Conservation (phyloP, 306 rosid genomes). For the Mucuna pruriens region DNA sequence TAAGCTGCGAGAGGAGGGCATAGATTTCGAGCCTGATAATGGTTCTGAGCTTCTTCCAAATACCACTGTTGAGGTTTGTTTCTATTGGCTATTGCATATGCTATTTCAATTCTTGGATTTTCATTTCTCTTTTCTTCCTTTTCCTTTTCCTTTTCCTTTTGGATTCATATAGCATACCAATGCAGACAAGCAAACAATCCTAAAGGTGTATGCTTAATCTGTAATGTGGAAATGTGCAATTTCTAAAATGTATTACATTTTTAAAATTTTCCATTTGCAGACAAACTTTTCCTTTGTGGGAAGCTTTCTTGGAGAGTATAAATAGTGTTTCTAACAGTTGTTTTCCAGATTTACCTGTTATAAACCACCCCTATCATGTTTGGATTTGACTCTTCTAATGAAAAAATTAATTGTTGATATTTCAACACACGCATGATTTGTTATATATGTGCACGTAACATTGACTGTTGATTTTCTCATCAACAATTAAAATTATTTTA, state of each 20-base stretch:
- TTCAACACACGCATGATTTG: background rate
- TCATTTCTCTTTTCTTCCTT: conserved; percentile 36
- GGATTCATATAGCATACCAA: conserved; percentile 17
- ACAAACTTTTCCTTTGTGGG: background rate
- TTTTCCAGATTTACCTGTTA: background rate
- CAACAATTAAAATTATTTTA: background rate
- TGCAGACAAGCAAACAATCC: background rate
- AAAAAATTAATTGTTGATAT: background rate
- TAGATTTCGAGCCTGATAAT: conserved; percentile 82
- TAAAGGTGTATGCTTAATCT: background rate
- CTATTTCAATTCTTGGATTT: conserved; percentile 26
- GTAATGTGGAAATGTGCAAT: conserved; percentile 20
- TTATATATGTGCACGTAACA: background rate
- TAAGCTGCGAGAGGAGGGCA: conserved; percentile 76
- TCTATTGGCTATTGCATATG: background rate
- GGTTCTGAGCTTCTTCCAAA: conserved; percentile 93
- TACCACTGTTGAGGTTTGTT: conserved; percentile 71
- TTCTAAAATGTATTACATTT: conserved; percentile 25
- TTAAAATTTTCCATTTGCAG: background rate
- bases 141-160: conserved; percentile 32
- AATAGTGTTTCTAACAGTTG: conserved; percentile 18
- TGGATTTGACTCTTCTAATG: background rate
- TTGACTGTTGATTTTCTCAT: background rate
- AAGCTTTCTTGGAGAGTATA: conserved; percentile 29
- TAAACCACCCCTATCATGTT: background rate